Evolutionary conservation across 441 rosid species (phyloP).

Genomic region (Sinapis alba): DNA sequence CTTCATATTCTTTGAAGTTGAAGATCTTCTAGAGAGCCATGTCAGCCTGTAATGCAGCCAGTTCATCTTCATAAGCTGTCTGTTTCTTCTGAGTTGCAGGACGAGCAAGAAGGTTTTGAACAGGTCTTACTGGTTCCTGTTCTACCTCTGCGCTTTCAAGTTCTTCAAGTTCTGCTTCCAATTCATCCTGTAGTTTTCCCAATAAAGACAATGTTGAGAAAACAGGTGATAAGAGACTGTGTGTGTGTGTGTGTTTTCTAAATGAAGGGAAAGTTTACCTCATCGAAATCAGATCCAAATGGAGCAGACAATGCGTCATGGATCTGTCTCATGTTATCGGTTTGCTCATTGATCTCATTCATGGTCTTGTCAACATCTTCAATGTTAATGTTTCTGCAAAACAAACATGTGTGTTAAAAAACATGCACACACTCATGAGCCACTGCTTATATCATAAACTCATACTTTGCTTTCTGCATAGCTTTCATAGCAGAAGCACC

Average conservation of each 20-base stretch:
- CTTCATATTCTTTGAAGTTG: conserved; percentile 50
- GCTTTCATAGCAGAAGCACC: conserved; percentile 96
- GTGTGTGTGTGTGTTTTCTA: not conserved
- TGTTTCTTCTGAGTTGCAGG: conserved; percentile 61
- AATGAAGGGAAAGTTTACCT: conserved; percentile 49
- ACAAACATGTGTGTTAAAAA: conserved; percentile 18
- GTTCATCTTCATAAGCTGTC: conserved; percentile 77
- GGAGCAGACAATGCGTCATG: conserved; percentile 94
- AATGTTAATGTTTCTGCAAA: conserved; percentile 81
- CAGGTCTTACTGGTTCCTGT: conserved; percentile 73
- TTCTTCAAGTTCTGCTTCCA: conserved; percentile 97
- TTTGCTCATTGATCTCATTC: conserved; percentile 98
- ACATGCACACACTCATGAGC: conserved; percentile 1
- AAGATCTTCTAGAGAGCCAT: conserved; percentile 32
- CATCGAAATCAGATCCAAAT: conserved; percentile 89
- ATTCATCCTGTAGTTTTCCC: conserved; percentile 70
- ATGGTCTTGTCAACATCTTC: conserved; percentile 96
- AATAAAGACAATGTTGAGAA: not conserved
- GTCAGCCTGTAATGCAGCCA: conserved; percentile 49
- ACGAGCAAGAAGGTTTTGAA: conserved; percentile 61
- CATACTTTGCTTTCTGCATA: conserved; percentile 95
- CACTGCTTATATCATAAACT: not conserved
- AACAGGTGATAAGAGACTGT: not conserved
- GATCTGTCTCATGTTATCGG: conserved; percentile 95
- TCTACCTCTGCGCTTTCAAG: conserved; percentile 93